phyloP scores from a whole-genome alignment of 2,329 filamentous ascomycete species.

The Thermothelomyces thermophilus region DNA sequence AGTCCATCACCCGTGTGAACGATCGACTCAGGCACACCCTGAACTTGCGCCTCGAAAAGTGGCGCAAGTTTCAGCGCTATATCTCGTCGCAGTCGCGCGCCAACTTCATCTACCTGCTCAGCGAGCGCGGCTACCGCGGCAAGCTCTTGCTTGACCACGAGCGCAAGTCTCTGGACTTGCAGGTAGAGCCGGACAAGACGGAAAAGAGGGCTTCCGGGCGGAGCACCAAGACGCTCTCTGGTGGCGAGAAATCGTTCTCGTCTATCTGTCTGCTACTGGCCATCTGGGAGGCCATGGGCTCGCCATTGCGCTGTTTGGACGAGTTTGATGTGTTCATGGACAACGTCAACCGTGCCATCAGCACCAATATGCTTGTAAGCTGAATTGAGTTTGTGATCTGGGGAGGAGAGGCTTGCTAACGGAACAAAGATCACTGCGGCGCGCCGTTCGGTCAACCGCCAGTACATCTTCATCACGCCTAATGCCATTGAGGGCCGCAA shows the following conservation, averaged over 20 bases:
- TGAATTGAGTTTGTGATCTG: neutral
- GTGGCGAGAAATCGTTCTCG: conserved; percentile 96
- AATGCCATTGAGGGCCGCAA: conserved; percentile 66
- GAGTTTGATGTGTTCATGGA: conserved; percentile 99
- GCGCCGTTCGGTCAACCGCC: conserved; percentile 76
- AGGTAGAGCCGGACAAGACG: conserved; percentile 66
- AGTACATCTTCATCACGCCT: conserved; percentile 95
- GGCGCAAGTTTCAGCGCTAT: conserved; percentile 71
- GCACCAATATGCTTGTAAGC: conserved; percentile 85
- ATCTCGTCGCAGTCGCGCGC: conserved; percentile 82
- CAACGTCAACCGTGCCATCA: conserved; percentile 86
- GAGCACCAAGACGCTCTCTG: conserved; percentile 85
- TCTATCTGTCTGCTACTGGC: conserved; percentile 89
- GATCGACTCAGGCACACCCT: conserved; percentile 53
- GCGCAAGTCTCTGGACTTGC: conserved; percentile 66
- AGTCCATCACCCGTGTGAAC: conserved; percentile 38
- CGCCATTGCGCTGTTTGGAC: conserved; percentile 87
- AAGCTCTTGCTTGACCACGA: conserved; percentile 72
- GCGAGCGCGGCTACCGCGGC: conserved; percentile 83
- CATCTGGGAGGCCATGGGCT: conserved; percentile 98
- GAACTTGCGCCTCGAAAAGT: conserved; percentile 63
- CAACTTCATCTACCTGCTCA: conserved; percentile 82
- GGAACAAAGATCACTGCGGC: conserved; percentile 66
- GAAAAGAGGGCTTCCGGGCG: conserved; percentile 63
- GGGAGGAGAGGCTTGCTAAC: conserved; percentile 18